Conservation (phyloP, 352 stramenopile species). For the Pythium chondricola region DNA sequence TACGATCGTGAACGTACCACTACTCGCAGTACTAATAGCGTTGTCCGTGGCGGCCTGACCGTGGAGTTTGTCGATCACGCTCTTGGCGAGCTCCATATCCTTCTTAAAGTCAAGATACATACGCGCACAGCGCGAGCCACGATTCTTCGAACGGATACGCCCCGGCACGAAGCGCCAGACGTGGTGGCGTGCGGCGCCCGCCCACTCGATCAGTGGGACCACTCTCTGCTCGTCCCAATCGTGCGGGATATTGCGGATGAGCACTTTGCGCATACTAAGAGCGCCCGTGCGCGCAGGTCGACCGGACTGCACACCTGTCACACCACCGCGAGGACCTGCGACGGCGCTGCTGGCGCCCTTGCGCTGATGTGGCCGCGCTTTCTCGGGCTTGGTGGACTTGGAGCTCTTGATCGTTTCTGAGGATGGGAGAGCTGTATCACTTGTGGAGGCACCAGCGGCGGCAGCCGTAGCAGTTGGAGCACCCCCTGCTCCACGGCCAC, state of each 20-base stretch:
- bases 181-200: slow-evolving; percentile 29
- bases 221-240: slow-evolving; percentile 32
- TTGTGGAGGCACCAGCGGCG: background rate
- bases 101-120: slow-evolving; percentile 77
- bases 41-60: slow-evolving; percentile 40
- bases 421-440: background rate
- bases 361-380: slow-evolving; percentile 1
- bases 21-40: background rate
- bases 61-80: slow-evolving; percentile 46
- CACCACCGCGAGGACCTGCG: slow-evolving; percentile 16
- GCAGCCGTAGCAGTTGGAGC: background rate
- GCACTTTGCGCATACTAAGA: slow-evolving; percentile 51
- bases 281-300: slow-evolving; percentile 29
- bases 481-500: background rate
- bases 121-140: slow-evolving; percentile 33
- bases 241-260: slow-evolving; percentile 64
- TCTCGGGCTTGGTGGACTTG: slow-evolving; percentile 2
- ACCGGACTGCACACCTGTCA: slow-evolving; percentile 5
- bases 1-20: background rate
- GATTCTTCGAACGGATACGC: slow-evolving; percentile 49
- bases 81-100: slow-evolving; percentile 37
- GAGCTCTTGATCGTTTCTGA: no score
- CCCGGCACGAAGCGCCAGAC: slow-evolving; percentile 66
- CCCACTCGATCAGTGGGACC: slow-evolving; percentile 25
- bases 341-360: slow-evolving; percentile 2